Conservation (phyloP, 306 rosid species). For the Vigna radiata region DNA sequence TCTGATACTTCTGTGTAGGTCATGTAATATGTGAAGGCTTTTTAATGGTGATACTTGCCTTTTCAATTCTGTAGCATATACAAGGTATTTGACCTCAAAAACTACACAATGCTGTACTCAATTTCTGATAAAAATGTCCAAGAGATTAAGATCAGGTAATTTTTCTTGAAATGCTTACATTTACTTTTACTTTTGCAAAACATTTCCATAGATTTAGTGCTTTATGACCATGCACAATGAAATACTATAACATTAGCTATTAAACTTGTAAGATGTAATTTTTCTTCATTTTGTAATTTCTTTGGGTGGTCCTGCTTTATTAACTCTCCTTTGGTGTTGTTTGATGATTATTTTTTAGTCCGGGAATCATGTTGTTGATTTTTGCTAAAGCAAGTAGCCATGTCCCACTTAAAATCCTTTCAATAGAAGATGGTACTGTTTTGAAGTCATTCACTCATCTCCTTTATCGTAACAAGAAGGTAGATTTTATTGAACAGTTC, state of each 20-base stretch:
- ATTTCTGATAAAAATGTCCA: constrained; percentile 97
- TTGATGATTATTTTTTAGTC: constrained; percentile 61
- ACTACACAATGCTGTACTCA: constrained; percentile 94
- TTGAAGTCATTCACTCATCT: constrained; percentile 97
- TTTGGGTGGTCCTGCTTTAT: constrained; percentile 38
- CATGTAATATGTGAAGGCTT: constrained; percentile 28
- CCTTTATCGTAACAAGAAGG: constrained; percentile 96
- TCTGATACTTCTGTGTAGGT: not conserved
- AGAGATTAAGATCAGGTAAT: constrained; percentile 97
- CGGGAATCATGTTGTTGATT: constrained; percentile 96
- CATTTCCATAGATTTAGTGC: constrained; percentile 4
- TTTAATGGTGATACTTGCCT: constrained; percentile 42
- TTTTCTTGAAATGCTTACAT: constrained; percentile 38
- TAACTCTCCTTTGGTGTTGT: constrained; percentile 21
- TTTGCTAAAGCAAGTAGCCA: constrained; percentile 84
- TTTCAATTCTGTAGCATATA: constrained; percentile 67
- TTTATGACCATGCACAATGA: constrained; percentile 22
- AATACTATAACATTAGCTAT: constrained; percentile 22
- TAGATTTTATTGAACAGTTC: constrained; percentile 98
- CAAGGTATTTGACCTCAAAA: constrained; percentile 98
- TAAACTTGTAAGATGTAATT: constrained; percentile 12
- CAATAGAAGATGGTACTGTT: constrained; percentile 99
- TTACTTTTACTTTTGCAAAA: constrained; percentile 20
- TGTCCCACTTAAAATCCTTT: constrained; percentile 95
- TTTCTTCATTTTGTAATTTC: constrained; percentile 3